Evolutionary conservation across 2,329 filamentous ascomycete genomes (phyloP).

Genomic region (Penicillium expansum): DNA sequence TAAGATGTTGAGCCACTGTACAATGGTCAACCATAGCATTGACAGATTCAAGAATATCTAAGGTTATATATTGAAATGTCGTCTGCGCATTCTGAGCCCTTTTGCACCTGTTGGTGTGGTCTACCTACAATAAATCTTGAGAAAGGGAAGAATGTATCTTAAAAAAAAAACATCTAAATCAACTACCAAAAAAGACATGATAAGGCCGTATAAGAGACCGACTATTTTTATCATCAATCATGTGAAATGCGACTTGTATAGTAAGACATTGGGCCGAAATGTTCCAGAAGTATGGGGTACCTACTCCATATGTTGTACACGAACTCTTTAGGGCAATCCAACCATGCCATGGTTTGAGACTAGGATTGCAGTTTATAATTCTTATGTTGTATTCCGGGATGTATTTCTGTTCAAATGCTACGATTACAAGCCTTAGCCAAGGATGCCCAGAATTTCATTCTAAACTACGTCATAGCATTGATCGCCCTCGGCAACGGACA

Average conservation of each 20-base stretch:
- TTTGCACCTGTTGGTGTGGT: background rate
- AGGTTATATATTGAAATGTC: background rate
- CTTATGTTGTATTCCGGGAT: too few relatives aligned
- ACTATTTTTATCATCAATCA: background rate
- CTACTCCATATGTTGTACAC: background rate
- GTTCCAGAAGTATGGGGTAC: background rate
- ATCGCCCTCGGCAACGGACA: conserved; percentile 9
- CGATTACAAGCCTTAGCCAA: background rate
- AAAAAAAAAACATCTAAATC: background rate
- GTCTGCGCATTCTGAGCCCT: background rate
- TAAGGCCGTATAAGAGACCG: background rate
- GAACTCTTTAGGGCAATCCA: background rate
- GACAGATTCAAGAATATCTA: background rate
- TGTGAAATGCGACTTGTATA: background rate
- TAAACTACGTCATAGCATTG: background rate
- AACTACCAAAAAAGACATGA: background rate
- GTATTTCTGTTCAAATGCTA: too few relatives aligned
- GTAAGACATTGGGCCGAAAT: background rate
- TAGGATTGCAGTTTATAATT: background rate
- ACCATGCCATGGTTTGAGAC: background rate
- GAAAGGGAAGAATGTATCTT: background rate
- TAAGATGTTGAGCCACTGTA: background rate
- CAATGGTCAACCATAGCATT: background rate
- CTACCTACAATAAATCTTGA: background rate
- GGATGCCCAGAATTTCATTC: background rate